These are phyloP conservation scores for Pseudogymnoascus sp. DNA, from an alignment of 2,329 filamentous ascomycete genomes.

Conservation along the genomic window DNA sequence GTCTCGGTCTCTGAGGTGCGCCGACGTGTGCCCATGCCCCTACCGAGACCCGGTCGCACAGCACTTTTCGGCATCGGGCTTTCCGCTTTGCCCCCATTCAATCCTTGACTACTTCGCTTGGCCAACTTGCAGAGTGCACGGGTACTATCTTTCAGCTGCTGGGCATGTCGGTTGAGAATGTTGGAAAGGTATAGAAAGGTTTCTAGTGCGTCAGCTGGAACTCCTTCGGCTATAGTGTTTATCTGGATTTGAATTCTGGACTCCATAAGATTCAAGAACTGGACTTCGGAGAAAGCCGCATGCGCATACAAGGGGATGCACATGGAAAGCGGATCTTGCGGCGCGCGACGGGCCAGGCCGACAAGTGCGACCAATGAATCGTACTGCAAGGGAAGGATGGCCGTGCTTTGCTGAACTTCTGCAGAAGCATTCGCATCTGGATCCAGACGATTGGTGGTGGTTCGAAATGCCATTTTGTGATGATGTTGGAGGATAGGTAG, in stretches of 20 bases:
- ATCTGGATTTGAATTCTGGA: constrained; percentile 16
- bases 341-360: constrained; percentile 1
- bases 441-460: constrained; percentile 12
- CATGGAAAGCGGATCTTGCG: constrained; percentile 10
- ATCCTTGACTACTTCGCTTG: constrained; percentile 7
- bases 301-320: constrained; percentile 13
- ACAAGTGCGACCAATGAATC: constrained; percentile 8
- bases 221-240: constrained; percentile 9
- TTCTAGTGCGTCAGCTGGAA: constrained; percentile 11
- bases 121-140: constrained; percentile 11
- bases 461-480: constrained; percentile 13
- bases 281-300: constrained; percentile 14
- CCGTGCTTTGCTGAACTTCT: neutral
- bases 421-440: constrained; percentile 9
- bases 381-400: constrained; percentile 12
- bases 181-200: constrained; percentile 15
- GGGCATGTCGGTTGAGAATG: constrained; percentile 15
- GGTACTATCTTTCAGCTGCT: constrained; percentile 14
- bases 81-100: neutral
- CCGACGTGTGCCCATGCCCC: neutral
- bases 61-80: constrained; percentile 4
- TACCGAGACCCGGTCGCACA: neutral
- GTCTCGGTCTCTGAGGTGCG: neutral
- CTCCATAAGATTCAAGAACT: constrained; percentile 19
- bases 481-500: constrained; percentile 12